Percentiles rank a stretch among this genome's conserved stretches.
phyloP scores from a whole-genome alignment of 129 eudicot genomes.

The Logfia minima region DNA sequence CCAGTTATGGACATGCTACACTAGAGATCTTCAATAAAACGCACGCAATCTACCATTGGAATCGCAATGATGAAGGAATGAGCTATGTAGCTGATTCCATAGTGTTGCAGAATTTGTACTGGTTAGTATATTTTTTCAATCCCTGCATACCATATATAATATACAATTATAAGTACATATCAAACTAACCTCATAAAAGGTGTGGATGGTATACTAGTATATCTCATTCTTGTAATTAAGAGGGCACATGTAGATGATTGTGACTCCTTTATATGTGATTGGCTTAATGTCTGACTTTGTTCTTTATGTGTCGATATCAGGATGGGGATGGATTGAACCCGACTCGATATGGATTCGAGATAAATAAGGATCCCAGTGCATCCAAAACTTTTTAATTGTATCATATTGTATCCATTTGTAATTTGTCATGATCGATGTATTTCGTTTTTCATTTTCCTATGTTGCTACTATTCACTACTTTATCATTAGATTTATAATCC shows the following conservation, averaged over 20 bases:
- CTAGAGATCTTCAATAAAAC: constrained; percentile 83
- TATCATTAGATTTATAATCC: no score
- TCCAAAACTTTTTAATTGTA: background rate
- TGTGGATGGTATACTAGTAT: no score
- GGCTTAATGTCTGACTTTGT: background rate
- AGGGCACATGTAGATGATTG: background rate
- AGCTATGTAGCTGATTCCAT: constrained; percentile 67
- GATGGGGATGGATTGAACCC: background rate
- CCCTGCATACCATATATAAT: no score
- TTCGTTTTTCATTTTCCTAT: background rate
- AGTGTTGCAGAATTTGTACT: constrained; percentile 69
- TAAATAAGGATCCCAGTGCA: background rate
- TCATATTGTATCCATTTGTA: background rate
- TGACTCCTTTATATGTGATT: background rate
- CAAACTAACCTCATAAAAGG: no score
- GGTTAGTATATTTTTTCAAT: constrained; percentile 44
- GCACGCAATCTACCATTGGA: constrained; percentile 90
- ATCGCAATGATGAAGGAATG: constrained; percentile 92
- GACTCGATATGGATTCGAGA: background rate
- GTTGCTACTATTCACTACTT: background rate
- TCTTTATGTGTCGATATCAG: background rate
- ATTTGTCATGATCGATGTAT: background rate
- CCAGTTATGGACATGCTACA: constrained; percentile 91
- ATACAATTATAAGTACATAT: no score
- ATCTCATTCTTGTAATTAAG: no score